These are phyloP conservation scores for Gnetum montanum DNA, from an alignment of 75 land plant species.

Conservation along the genomic window DNA sequence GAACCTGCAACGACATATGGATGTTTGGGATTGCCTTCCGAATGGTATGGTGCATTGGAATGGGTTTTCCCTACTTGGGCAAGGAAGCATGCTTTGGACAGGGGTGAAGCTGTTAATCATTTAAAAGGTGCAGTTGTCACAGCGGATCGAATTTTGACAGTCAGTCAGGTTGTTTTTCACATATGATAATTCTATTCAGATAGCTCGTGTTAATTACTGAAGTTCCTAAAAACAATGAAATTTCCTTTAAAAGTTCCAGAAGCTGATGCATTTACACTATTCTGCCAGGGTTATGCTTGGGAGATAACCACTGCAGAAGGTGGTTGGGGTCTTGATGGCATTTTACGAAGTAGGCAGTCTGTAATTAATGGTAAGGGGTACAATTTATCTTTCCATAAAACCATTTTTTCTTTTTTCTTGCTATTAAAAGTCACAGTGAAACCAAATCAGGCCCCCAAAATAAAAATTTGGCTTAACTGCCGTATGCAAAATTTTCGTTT, in stretches of 20 bases:
- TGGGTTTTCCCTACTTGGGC: conserved; percentile 98
- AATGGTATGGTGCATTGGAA: conserved; percentile 90
- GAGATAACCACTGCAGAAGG: conserved; percentile 88
- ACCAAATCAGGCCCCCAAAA: too few relatives aligned
- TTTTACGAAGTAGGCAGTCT: conserved; percentile 48
- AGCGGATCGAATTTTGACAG: conserved; percentile 79
- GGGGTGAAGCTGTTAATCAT: conserved; percentile 89
- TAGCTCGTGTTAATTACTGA: too few relatives aligned
- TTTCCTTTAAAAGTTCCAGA: conserved; percentile 2
- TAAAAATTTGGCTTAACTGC: too few relatives aligned
- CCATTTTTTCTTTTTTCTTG: too few relatives aligned
- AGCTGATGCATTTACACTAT: too few relatives aligned
- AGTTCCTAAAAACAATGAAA: too few relatives aligned
- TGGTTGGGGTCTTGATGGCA: conserved; percentile 78
- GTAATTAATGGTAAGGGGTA: conserved; percentile 58
- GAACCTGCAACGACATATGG: conserved; percentile 74
- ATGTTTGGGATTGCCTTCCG: conserved; percentile 66
- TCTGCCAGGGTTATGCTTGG: conserved; percentile 81
- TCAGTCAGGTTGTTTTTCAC: conserved; percentile 66
- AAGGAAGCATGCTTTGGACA: conserved; percentile 84
- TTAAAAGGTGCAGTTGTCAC: conserved; percentile 94
- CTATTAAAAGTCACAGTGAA: too few relatives aligned
- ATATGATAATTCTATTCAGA: too few relatives aligned
- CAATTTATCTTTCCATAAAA: neutral
- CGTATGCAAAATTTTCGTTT: too few relatives aligned